phyloP scores from a whole-genome alignment of 139 green algal species.

The Pleodorina starrii region DNA sequence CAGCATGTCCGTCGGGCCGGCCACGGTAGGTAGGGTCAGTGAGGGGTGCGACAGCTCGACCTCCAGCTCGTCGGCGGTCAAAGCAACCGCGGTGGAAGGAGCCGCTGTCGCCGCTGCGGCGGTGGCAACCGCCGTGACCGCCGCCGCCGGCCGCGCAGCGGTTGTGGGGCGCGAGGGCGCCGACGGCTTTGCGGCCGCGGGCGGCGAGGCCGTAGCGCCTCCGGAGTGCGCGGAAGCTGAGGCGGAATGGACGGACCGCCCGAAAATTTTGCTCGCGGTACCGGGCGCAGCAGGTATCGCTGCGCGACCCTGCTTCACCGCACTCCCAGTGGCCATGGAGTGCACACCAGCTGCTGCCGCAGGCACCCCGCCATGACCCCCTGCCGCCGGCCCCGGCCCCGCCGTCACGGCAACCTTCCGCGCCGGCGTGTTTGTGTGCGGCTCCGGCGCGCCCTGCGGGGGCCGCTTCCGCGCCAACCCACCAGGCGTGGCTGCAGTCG shows the following conservation, averaged over 20 bases:
- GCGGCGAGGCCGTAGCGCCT: neutral
- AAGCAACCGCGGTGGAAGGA: neutral
- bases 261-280: neutral
- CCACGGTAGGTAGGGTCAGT: constrained; percentile 4
- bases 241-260: neutral
- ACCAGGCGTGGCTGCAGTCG: neutral
- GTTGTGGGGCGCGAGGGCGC: neutral
- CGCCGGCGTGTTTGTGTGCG: neutral
- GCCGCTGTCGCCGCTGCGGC: neutral
- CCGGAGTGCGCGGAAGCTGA: neutral
- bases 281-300: neutral
- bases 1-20: neutral
- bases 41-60: neutral
- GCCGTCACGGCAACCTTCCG: neutral
- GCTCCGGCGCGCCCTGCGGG: neutral
- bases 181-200: neutral
- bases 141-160: neutral
- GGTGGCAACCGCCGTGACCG: neutral
- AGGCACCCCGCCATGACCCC: too few relatives aligned
- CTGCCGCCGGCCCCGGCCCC: neutral
- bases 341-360: too few relatives aligned
- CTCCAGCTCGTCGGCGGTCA: neutral
- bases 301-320: neutral
- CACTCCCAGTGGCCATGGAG: neutral
- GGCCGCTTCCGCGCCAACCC: neutral